Evolutionary conservation across 768 basidiomycete genomes (phyloP).

Genomic region (Kwoniella dendrophila): DNA sequence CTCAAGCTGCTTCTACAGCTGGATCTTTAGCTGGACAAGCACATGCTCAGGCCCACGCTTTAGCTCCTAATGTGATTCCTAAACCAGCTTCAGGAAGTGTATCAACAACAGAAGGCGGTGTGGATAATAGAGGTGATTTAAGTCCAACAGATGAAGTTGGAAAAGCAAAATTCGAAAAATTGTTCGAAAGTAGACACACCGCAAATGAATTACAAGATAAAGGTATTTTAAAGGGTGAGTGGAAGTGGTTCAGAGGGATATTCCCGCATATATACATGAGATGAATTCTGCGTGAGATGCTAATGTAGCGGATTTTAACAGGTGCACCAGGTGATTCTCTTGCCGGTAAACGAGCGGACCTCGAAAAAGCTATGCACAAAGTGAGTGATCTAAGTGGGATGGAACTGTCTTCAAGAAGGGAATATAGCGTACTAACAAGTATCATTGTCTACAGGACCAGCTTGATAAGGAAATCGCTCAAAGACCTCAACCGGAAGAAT

Average conservation of each 20-base stretch:
- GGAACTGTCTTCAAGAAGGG: neutral
- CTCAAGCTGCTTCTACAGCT: constrained; percentile 35
- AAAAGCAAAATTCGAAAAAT: constrained; percentile 61
- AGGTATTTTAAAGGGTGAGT: constrained; percentile 70
- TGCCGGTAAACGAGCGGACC: constrained; percentile 64
- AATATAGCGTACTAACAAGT: constrained; percentile 1
- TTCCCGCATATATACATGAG: too few species aligned
- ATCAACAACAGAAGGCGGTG: constrained; percentile 14
- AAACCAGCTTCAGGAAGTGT: constrained; percentile 29
- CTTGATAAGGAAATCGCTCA: constrained; percentile 66
- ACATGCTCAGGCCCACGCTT: constrained; percentile 44
- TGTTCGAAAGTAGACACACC: constrained; percentile 63
- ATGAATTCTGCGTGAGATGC: too few species aligned
- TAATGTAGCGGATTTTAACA: constrained; percentile 40
- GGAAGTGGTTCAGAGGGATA: too few species aligned
- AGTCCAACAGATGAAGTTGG: constrained; percentile 39
- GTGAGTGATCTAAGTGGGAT: constrained; percentile 53
- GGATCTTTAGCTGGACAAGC: constrained; percentile 46
- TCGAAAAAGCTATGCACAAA: constrained; percentile 68
- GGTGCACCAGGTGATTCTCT: constrained; percentile 67
- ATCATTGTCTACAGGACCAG: constrained; percentile 61
- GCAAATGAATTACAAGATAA: constrained; percentile 67
- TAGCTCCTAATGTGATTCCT: constrained; percentile 49
- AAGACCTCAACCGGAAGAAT: constrained; percentile 65
- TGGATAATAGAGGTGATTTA: constrained; percentile 47